phyloP scores from a whole-genome alignment of 345 rosid species.

The Microcos paniculata region DNA sequence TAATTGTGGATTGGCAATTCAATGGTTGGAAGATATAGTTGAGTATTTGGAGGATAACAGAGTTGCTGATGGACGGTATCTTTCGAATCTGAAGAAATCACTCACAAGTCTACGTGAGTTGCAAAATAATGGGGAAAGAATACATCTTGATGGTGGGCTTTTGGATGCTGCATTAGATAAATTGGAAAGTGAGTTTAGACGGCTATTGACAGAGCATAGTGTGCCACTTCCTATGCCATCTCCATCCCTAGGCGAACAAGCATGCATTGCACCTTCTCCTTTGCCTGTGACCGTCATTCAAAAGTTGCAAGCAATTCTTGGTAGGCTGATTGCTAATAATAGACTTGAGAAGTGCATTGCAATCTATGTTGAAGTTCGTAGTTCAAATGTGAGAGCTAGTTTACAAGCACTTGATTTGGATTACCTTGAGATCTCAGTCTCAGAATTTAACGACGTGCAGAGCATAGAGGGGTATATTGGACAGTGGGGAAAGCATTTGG shows the following conservation, averaged over 20 bases:
- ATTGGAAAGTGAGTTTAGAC: conserved; percentile 70
- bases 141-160: conserved; percentile 82
- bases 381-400: conserved; percentile 88
- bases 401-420: conserved; percentile 88
- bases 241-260: conserved; percentile 54
- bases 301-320: conserved; percentile 87
- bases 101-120: conserved; percentile 63
- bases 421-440: conserved; percentile 84
- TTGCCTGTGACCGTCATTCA: conserved; percentile 83
- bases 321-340: conserved; percentile 81
- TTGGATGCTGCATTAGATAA: conserved; percentile 78
- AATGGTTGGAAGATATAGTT: conserved; percentile 97
- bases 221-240: conserved; percentile 92
- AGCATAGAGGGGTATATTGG: conserved; percentile 83
- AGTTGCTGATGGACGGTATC: conserved; percentile 76
- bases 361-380: conserved; percentile 87
- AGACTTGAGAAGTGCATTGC: conserved; percentile 78
- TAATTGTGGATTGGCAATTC: conserved; percentile 91
- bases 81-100: conserved; percentile 63
- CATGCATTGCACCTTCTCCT: conserved; percentile 86
- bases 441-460: conserved; percentile 87
- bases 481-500: conserved; percentile 96
- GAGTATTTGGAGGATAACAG: conserved; percentile 89
- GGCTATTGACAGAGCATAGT: conserved; percentile 78
- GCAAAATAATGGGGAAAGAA: conserved; percentile 40